Base-by-base conservation (phyloP, 2,329 filamentous ascomycete species). In the Lachnellula occidentalis region DNA sequence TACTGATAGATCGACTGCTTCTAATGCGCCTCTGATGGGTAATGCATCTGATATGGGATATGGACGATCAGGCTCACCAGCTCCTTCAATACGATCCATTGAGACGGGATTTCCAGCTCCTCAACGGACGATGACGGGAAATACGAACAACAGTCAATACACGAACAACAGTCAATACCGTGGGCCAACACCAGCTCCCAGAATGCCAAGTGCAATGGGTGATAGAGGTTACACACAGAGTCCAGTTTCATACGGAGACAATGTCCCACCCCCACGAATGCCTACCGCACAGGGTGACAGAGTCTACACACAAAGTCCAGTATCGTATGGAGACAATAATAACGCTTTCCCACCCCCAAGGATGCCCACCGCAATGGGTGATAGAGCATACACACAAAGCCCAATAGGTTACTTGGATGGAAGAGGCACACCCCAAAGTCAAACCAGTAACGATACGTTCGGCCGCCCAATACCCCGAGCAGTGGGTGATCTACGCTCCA, bases 11-110 rank as follows among this genome's bases (percentile, higher is more conserved):
- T 86, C 86, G 0, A 72, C 71, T 65, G 80, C 77, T 12, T 83
- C 86, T 2, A 81, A 85, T 57, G 78, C 81, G 7, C 82, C 87
- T 1, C 75, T 90, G 5, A 71, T 88, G 37, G 71, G 73, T 17
- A 76, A 80, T 56, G 83, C 84, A 5, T 77, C 78, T 34, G 76
- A 78, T 6, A 86, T 87, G 80, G 83, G 83, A 19, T 78, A 77
- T 51, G 59, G 53, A 27, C 57, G 62, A 45, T 41, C 61, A 34
- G 57, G 45, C 19, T 64, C 64, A 19, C 66, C 66, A 34, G 63
- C 59, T 24, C 64, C 67, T 46, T 63, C 65, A 21, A 50, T 67
- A 14, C 62, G 63, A 22, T 58, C 58, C 9, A 31, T 65, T 11
- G 57, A 67, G 36, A 65, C 60, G 0, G 56, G 54, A 9, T 60